A percentile compares a stretch with the other conserved stretches of the same genome.
These are phyloP conservation scores for Leccinum subgranulosum DNA, from an alignment of 768 basidiomycete genomes.

Conservation along the genomic window DNA sequence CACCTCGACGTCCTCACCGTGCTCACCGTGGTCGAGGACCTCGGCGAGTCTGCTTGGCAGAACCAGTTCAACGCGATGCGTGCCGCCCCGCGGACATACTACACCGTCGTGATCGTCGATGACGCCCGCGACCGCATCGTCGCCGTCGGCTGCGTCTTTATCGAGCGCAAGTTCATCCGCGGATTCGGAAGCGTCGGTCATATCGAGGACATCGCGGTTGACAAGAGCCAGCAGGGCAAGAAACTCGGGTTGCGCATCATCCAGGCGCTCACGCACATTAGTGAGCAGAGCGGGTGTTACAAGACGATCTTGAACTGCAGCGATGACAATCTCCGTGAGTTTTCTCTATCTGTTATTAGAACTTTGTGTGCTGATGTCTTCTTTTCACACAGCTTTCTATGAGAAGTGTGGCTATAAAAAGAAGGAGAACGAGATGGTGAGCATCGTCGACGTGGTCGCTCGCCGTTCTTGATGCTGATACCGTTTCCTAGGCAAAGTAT, in stretches of 20 bases:
- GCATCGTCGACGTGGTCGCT: background rate
- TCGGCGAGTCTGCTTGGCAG: constrained; percentile 64
- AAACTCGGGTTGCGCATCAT: constrained; percentile 89
- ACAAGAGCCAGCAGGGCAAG: constrained; percentile 83
- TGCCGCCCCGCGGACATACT: constrained; percentile 65
- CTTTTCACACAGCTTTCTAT: constrained; percentile 74
- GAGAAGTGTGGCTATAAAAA: constrained; percentile 90
- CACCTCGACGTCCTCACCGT: constrained; percentile 81
- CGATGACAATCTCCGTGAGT: constrained; percentile 84
- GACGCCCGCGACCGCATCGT: constrained; percentile 74
- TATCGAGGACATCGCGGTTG: constrained; percentile 97
- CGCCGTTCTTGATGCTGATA: constrained; percentile 7
- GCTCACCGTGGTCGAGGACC: constrained; percentile 67
- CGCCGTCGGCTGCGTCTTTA: constrained; percentile 76
- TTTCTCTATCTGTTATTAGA: background rate
- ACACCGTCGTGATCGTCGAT: constrained; percentile 79
- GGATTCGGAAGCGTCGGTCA: constrained; percentile 87
- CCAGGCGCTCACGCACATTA: constrained; percentile 78
- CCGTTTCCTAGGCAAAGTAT: constrained; percentile 51
- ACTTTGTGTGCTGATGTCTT: constrained; percentile 8
- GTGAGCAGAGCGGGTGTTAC: constrained; percentile 80
- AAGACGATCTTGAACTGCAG: constrained; percentile 98
- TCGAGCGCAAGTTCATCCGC: constrained; percentile 94
- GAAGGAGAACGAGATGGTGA: constrained; percentile 93
- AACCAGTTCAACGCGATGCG: constrained; percentile 65